These are phyloP conservation scores for Neurospora hispaniola DNA, from an alignment of 495 filamentous ascomycete genomes.

Conservation along the genomic window DNA sequence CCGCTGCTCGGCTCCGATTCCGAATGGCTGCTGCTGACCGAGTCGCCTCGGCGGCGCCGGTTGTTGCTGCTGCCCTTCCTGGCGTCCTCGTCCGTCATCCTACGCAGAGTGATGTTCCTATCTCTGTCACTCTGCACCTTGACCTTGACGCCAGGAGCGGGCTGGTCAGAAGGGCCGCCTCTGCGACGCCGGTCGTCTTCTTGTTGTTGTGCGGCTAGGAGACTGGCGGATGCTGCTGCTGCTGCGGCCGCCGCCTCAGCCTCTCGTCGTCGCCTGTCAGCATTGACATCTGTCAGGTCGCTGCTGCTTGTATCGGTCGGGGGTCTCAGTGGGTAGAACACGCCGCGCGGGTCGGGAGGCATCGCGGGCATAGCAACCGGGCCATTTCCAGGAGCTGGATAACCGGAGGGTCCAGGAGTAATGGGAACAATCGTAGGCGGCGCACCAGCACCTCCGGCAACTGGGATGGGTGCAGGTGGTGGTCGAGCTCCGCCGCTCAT, in stretches of 20 bases:
- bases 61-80: conserved; percentile 13
- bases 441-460: neutral
- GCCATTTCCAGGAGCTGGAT: conserved; percentile 6
- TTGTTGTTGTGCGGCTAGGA: conserved; percentile 21
- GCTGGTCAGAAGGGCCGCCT: conserved; percentile 30
- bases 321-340: conserved; percentile 48
- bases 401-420: neutral
- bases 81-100: conserved; percentile 73
- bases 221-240: conserved; percentile 36
- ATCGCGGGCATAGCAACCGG: conserved; percentile 37
- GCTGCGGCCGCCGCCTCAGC: conserved; percentile 39
- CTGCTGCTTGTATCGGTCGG: conserved; percentile 37
- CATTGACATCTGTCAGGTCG: conserved; percentile 27
- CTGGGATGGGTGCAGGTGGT: neutral
- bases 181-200: conserved; percentile 28
- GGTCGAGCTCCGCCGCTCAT: conserved; percentile 6
- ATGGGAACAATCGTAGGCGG: conserved; percentile 30
- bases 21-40: conserved; percentile 37
- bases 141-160: conserved; percentile 52
- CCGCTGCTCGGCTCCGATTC: conserved; percentile 32
- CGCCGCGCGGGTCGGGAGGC: conserved; percentile 43
- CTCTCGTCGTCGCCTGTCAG: conserved; percentile 29
- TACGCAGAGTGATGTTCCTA: conserved; percentile 68
- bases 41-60: conserved; percentile 30
- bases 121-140: conserved; percentile 66